Base-by-base conservation (phyloP, 129 eudicot species). In the Calendula officinalis region DNA sequence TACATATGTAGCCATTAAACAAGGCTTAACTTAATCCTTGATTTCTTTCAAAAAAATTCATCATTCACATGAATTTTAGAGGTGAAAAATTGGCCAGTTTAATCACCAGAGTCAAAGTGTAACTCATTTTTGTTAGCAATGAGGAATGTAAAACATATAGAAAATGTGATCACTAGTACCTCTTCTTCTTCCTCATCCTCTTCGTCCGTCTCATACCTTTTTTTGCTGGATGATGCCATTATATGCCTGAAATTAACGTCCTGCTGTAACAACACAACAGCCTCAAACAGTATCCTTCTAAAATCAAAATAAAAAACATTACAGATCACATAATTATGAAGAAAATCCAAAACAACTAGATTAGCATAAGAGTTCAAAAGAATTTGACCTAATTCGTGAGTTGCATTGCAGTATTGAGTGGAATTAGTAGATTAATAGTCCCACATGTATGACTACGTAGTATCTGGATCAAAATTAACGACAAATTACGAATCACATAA, bases 161-260 rank as follows among this genome's bases (percentile, higher is more conserved):
- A 51, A 22, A n/a, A 13, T 48, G 5, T 17, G 17, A 39, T 50
- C 60, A 36, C 5, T 66, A 66, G 60, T 63, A 58, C 83, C 73
- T 78, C 74, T 73, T 68, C 68, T 37, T 81, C 81, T 61, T 66
- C 85, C n/a, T 58, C 66, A 7, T 46, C 67, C 7, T 77, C 82
- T 4, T 73, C 77, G 58, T 72, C 77, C 33, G 49, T 53, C 39
- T 51, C 63, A 62, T 32, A 47, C 56, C 40, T 38, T 64, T 64
- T 62, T 66, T 70, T 81, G 62, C 82, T 64, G 56, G 79, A 72
- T 41, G 86, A 77, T 42, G 86, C 80, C 86, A 81, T 81, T 7
- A 34, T 9, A 47, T 55, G 36, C 65, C 75, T 72, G 34, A 48
- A 37, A 45, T 63, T 56, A 50, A 45, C 51, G 33, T 56, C 44